Conservation (phyloP, 176 grass and related monocot genomes). For the Alloteropsis semialata region DNA sequence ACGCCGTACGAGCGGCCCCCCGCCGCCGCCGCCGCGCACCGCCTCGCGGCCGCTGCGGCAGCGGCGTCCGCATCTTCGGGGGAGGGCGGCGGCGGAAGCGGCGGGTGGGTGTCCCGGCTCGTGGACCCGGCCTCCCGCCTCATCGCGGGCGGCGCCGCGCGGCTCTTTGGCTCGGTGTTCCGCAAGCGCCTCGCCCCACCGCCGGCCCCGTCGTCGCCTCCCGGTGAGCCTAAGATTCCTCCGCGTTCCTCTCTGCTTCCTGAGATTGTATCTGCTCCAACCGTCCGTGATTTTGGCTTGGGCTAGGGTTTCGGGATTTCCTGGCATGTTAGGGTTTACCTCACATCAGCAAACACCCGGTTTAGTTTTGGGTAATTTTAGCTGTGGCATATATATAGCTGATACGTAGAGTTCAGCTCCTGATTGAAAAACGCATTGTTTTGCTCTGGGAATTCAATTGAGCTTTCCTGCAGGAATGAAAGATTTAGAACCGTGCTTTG, state of each 20-base stretch:
- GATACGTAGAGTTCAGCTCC: background rate
- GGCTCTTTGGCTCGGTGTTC: constrained; percentile 80
- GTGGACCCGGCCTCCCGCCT: constrained; percentile 85
- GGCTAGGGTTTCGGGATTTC: constrained; percentile 39
- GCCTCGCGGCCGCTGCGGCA: constrained; percentile 2
- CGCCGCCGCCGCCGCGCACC: constrained; percentile 27
- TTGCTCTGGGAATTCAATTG: background rate
- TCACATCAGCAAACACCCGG: background rate
- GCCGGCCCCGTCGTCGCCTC: background rate
- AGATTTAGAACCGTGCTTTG: background rate
- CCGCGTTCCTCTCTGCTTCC: background rate
- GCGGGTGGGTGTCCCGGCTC: constrained; percentile 71
- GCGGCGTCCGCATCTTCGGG: background rate
- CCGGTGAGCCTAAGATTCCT: constrained; percentile 30
- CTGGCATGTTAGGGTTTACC: constrained; percentile 35
- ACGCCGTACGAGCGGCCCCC: constrained; percentile 72
- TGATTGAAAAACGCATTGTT: background rate
- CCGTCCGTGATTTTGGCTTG: background rate
- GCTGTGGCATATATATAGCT: background rate
- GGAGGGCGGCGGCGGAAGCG: background rate
- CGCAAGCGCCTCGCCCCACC: constrained; percentile 50
- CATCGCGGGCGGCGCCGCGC: constrained; percentile 67
- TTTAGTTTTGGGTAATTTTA: background rate
- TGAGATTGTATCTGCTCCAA: background rate
- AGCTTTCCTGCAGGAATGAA: background rate